Evolutionary conservation across 2,329 filamentous ascomycete species (phyloP).

Genomic region (Sporothrix variecibatus): DNA sequence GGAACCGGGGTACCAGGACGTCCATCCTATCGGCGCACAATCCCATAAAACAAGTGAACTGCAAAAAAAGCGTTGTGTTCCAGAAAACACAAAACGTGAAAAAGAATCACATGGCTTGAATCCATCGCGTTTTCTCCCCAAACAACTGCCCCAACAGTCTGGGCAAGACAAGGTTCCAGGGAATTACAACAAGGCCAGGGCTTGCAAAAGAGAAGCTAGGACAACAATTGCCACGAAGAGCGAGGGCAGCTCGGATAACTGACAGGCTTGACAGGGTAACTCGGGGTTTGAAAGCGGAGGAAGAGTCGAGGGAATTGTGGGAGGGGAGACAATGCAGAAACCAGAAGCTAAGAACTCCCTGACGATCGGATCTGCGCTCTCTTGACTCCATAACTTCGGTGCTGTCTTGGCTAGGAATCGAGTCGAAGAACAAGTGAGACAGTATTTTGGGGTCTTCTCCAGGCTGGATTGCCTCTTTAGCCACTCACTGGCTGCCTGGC

Average conservation of each 20-base stretch:
- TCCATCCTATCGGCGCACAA: not conserved
- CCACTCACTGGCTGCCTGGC: not conserved
- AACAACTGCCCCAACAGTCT: not conserved
- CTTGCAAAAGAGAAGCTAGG: not conserved
- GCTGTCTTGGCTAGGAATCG: not conserved
- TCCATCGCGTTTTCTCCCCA: not conserved
- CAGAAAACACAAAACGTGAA: not conserved
- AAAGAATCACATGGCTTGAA: not conserved
- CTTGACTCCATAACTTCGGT: not conserved
- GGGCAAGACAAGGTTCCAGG: not conserved
- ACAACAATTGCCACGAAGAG: not conserved
- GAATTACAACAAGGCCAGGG: not conserved
- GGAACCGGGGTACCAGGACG: not conserved
- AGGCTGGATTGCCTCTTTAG: not conserved
- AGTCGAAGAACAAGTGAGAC: not conserved
- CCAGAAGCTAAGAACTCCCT: not conserved
- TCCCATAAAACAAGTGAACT: not conserved
- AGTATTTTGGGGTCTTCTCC: not conserved
- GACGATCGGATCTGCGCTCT: constrained; percentile 14
- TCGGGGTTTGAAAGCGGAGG: not conserved
- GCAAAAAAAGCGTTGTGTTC: not conserved
- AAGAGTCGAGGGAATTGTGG: not conserved
- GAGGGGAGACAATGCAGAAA: not conserved
- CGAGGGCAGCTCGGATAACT: not conserved
- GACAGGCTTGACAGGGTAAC: not conserved